These are phyloP conservation scores for Casuarina equisetifolia DNA, from an alignment of 306 rosid species.

Conservation along the genomic window DNA sequence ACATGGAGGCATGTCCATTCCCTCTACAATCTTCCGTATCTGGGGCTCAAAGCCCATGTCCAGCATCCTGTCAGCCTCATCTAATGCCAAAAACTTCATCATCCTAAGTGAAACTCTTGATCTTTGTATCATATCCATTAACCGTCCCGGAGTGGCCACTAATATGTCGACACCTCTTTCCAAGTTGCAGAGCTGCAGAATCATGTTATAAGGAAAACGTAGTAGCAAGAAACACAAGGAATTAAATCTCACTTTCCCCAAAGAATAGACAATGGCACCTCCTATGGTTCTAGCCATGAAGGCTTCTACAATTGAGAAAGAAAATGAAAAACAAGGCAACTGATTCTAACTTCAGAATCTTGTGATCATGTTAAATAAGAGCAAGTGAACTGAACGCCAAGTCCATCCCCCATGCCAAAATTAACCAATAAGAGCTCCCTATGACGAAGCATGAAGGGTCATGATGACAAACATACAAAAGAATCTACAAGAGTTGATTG, in stretches of 20 bases:
- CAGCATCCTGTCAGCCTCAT: slow-evolving; percentile 79
- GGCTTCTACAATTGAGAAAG: background rate
- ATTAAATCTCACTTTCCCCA: background rate
- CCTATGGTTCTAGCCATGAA: background rate
- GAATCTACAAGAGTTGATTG: background rate
- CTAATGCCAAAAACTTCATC: slow-evolving; percentile 68
- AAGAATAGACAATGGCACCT: background rate
- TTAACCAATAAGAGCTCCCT: background rate
- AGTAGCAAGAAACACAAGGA: background rate
- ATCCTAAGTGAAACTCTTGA: slow-evolving; percentile 71
- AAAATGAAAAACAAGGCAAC: background rate
- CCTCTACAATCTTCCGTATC: slow-evolving; percentile 70
- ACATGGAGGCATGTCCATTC: slow-evolving; percentile 87
- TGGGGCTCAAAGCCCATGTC: slow-evolving; percentile 88
- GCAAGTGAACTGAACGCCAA: background rate
- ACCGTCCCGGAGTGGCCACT: slow-evolving; percentile 92
- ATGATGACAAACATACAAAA: background rate
- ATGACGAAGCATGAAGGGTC: background rate
- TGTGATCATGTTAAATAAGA: background rate
- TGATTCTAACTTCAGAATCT: background rate
- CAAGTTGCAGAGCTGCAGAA: slow-evolving; percentile 64
- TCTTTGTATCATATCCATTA: slow-evolving; percentile 87
- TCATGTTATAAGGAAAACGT: background rate
- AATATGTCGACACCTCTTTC: slow-evolving; percentile 93
- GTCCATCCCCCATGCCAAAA: background rate